phyloP scores from a whole-genome alignment of 805 yeast species.

The Myxozyma udenii region DNA sequence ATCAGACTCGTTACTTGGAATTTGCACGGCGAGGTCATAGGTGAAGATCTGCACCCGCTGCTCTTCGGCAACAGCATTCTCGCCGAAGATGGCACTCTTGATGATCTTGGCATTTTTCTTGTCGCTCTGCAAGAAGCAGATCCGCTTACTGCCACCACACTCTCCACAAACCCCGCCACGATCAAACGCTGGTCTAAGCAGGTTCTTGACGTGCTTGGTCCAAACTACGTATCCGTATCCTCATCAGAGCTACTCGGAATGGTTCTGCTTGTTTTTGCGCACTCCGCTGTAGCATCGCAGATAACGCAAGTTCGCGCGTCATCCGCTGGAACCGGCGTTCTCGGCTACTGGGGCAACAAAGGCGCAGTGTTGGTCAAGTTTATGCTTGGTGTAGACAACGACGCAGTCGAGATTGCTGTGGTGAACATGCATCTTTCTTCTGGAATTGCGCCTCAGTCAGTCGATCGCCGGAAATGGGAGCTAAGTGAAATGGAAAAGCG shows the following conservation, averaged over 20 bases:
- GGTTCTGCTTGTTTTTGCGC: slow-evolving; percentile 47
- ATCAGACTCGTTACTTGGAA: slow-evolving; percentile 37
- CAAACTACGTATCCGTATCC: slow-evolving; percentile 41
- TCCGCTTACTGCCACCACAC: slow-evolving; percentile 45
- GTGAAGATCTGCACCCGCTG: slow-evolving; percentile 29
- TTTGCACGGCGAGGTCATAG: slow-evolving; percentile 34
- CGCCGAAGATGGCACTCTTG: slow-evolving; percentile 6
- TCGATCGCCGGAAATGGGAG: slow-evolving; percentile 47
- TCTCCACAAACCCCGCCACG: slow-evolving; percentile 38
- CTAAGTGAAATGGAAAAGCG: slow-evolving; percentile 42
- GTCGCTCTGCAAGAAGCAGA: slow-evolving; percentile 53
- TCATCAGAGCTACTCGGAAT: slow-evolving; percentile 54
- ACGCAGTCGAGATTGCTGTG: slow-evolving; percentile 37
- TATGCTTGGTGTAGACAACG: slow-evolving; percentile 41
- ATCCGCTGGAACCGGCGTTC: slow-evolving; percentile 56
- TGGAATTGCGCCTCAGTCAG: slow-evolving; percentile 44
- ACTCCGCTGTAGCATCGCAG: slow-evolving; percentile 38
- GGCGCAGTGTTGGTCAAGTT: slow-evolving; percentile 54
- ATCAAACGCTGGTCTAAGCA: slow-evolving; percentile 31
- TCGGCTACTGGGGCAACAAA: slow-evolving; percentile 60
- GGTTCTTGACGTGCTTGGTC: slow-evolving; percentile 32
- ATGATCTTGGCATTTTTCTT: slow-evolving; percentile 38
- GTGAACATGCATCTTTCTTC: slow-evolving; percentile 56
- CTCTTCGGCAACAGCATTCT: slow-evolving; percentile 25
- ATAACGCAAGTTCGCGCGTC: slow-evolving; percentile 43